phyloP scores from a whole-genome alignment of 2,329 filamentous ascomycete species.

The Stagonosporopsis rhizophila region DNA sequence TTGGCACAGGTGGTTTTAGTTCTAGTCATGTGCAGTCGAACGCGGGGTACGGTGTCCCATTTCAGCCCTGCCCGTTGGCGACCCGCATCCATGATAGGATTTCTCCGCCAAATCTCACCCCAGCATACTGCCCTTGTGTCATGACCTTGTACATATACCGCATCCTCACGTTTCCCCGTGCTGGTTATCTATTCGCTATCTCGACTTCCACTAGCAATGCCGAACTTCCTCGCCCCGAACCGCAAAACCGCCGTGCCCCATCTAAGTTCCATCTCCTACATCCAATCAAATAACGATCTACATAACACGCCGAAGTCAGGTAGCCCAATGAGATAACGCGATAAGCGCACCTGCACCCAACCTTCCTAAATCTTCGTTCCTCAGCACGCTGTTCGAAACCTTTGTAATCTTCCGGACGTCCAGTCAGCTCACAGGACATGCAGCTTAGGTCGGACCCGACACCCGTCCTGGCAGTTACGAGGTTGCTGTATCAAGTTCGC shows the following conservation, averaged over 20 bases:
- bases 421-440: slow-evolving; percentile 26
- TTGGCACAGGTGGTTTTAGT: slow-evolving; percentile 10
- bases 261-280: slow-evolving; percentile 24
- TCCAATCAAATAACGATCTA: slow-evolving; percentile 38
- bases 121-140: background rate
- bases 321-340: slow-evolving; percentile 36
- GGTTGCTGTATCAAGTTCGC: slow-evolving; percentile 11
- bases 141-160: background rate
- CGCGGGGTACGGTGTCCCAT: slow-evolving; percentile 17
- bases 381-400: slow-evolving; percentile 23
- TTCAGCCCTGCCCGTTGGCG: slow-evolving; percentile 1
- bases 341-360: slow-evolving; percentile 38
- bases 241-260: slow-evolving; percentile 25
- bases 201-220: slow-evolving; percentile 16
- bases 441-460: slow-evolving; percentile 39
- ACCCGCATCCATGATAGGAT: background rate
- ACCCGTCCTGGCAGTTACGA: slow-evolving; percentile 37
- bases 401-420: slow-evolving; percentile 26
- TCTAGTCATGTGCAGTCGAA: slow-evolving; percentile 3
- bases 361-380: slow-evolving; percentile 15
- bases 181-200: slow-evolving; percentile 32
- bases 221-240: slow-evolving; percentile 26
- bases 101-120: background rate
- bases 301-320: slow-evolving; percentile 19
- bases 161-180: slow-evolving; percentile 29